Evolutionary conservation across 2,329 filamentous ascomycete species (phyloP), one percentile per base, ranked within the genome.

Genomic region (Epichloe uncinata): DNA sequence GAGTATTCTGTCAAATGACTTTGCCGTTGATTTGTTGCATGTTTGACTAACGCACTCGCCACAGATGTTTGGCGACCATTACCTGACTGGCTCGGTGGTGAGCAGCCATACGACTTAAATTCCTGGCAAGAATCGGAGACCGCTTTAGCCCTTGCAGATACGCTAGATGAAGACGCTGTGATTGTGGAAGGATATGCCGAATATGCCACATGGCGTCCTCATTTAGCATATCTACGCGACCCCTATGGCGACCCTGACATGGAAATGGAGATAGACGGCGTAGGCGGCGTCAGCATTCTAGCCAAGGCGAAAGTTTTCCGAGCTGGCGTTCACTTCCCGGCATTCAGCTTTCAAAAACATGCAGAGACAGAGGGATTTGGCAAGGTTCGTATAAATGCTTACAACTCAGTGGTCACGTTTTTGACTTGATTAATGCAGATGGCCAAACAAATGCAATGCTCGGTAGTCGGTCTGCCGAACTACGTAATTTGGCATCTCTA

Each of bases 401-500:
- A 34, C 13, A 15, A 15, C 7, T 11, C 22, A 30, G 26, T 33
- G 16, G 18, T 37, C 6, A 7, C 30, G 5, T 35, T 6, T 37
- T 22, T 48, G 20, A 47, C 22, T 13, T 11, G n/a, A 22, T 42
- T 16, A 22, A 38, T 12, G 30, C 9, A 95, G 90, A 98, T 98
- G 93, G 87, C 93, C 15, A 93, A 88, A 67, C 84, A 87, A 53
- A 97, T 98, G 93, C 77, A 85, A 52, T 97, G 87, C 63, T 95
- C 90, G 0, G 93, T 98, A 16, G 85, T 98, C 52, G 93, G 93
- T 34, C 75, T 98, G 44, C 93, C 93, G 6, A 93, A 98, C 65
- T 98, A 98, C 67, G 95, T 89, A 1, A 96, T 98, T 56, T 98
- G 93, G 93, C 93, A 98, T 82, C 75, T 98, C 61, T 98, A 98